Conservation (phyloP, 2,329 filamentous ascomycete genomes). For the Aspergillus nomiae region DNA sequence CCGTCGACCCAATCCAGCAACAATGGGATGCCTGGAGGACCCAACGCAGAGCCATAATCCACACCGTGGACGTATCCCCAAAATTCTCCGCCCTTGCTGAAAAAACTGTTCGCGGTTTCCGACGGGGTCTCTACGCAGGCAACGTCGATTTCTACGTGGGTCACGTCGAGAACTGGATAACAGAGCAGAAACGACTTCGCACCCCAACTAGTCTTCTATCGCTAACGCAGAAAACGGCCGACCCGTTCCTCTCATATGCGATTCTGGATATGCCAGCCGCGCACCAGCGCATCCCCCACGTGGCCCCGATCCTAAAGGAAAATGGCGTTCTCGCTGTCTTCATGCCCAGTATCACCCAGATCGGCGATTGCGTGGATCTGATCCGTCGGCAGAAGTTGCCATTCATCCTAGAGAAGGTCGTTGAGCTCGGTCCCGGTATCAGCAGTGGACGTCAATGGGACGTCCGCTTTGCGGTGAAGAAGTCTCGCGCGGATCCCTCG, state of each 20-base stretch:
- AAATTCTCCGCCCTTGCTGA: conserved; percentile 67
- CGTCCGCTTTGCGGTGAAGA: conserved; percentile 44
- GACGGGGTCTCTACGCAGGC: conserved; percentile 67
- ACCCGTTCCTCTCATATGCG: conserved; percentile 70
- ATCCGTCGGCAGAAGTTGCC: conserved; percentile 59
- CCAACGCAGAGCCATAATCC: conserved; percentile 68
- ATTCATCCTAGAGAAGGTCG: conserved; percentile 48
- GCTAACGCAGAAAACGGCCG: conserved; percentile 21
- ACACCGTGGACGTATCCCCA: conserved; percentile 69
- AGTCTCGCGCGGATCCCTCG: conserved; percentile 37
- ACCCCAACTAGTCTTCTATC: conserved; percentile 20
- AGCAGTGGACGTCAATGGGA: conserved; percentile 52
- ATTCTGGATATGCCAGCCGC: conserved; percentile 73
- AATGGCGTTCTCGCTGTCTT: conserved; percentile 71
- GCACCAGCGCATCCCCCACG: conserved; percentile 51
- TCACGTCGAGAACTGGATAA: conserved; percentile 65
- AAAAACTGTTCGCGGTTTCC: conserved; percentile 66
- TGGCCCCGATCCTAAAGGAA: conserved; percentile 58
- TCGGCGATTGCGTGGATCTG: conserved; percentile 63
- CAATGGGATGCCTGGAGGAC: conserved; percentile 50
- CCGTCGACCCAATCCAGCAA: conserved; percentile 28
- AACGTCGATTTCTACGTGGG: conserved; percentile 75
- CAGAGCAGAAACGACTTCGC: conserved; percentile 50
- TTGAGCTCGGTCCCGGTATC: conserved; percentile 49
- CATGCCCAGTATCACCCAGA: conserved; percentile 76